These are phyloP conservation scores for Pseudocercospora fijiensis DNA, from an alignment of 2,329 filamentous ascomycete species.

Conservation along the genomic window DNA sequence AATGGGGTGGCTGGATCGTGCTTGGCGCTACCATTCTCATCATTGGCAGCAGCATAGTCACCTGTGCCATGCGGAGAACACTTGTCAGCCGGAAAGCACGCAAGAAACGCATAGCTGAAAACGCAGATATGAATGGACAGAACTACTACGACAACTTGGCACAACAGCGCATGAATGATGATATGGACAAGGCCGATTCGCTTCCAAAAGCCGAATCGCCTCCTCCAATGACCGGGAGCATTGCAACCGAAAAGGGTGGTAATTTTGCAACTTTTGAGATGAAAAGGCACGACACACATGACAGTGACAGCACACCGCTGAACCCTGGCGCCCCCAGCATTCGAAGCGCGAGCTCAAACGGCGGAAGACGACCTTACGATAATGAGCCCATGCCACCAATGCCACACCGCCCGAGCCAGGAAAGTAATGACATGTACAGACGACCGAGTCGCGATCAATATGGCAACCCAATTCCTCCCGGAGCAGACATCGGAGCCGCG, in stretches of 20 bases:
- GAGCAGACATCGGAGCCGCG: constrained; percentile 26
- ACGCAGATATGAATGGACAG: constrained; percentile 94
- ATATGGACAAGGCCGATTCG: constrained; percentile 32
- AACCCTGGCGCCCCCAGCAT: constrained; percentile 63
- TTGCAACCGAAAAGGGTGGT: constrained; percentile 57
- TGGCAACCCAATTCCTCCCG: constrained; percentile 55
- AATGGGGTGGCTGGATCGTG: constrained; percentile 93
- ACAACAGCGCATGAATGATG: constrained; percentile 40
- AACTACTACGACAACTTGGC: constrained; percentile 69
- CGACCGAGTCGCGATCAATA: constrained; percentile 60
- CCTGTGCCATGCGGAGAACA: constrained; percentile 91
- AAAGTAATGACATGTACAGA: constrained; percentile 38
- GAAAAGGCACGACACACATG: constrained; percentile 52
- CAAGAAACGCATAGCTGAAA: constrained; percentile 86
- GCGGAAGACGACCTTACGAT: constrained; percentile 37
- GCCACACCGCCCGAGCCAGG: constrained; percentile 35
- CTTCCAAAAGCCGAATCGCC: constrained; percentile 54
- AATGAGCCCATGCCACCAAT: constrained; percentile 44
- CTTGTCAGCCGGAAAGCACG: constrained; percentile 89
- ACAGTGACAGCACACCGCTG: constrained; percentile 70
- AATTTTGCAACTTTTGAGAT: constrained; percentile 65
- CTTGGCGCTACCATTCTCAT: constrained; percentile 85
- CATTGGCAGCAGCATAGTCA: constrained; percentile 76
- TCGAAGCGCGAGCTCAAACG: constrained; percentile 39
- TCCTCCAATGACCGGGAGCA: constrained; percentile 52